Conservation (phyloP, 169 alveolate genomes). For the Plasmodium knowlesi region DNA sequence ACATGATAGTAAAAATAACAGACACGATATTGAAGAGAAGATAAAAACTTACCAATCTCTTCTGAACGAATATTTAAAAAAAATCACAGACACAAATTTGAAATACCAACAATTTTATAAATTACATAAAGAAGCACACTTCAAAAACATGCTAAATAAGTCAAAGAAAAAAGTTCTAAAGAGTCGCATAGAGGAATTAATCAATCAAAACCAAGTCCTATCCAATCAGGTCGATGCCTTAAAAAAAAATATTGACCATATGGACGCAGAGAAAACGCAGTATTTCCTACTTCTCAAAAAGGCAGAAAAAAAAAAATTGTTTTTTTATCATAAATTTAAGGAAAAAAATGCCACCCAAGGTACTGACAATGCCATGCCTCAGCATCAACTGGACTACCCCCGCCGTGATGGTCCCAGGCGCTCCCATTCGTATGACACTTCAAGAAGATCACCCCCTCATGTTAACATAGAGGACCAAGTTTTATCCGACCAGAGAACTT, state of each 20-base stretch:
- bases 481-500: neutral
- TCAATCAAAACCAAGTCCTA: slow-evolving; percentile 14
- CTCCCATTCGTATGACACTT: neutral
- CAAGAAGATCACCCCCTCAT: neutral
- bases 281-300: slow-evolving; percentile 27
- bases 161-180: slow-evolving; percentile 47
- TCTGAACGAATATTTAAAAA: slow-evolving; percentile 39
- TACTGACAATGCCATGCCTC: neutral
- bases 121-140: slow-evolving; percentile 54
- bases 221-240: slow-evolving; percentile 18
- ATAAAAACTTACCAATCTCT: slow-evolving; percentile 31
- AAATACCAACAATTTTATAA: slow-evolving; percentile 42
- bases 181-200: slow-evolving; percentile 21
- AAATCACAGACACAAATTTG: slow-evolving; percentile 47
- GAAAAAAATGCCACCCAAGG: neutral
- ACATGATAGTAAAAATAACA: slow-evolving; percentile 17
- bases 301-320: slow-evolving; percentile 47
- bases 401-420: neutral
- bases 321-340: slow-evolving; percentile 47
- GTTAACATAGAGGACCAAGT: neutral
- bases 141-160: slow-evolving; percentile 25
- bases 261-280: slow-evolving; percentile 43
- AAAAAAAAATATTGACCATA: slow-evolving; percentile 21
- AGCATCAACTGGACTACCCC: neutral
- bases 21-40: slow-evolving; percentile 38